These are phyloP conservation scores for Dioszegia aurantiaca DNA, from an alignment of 768 basidiomycete species.

Conservation along the genomic window DNA sequence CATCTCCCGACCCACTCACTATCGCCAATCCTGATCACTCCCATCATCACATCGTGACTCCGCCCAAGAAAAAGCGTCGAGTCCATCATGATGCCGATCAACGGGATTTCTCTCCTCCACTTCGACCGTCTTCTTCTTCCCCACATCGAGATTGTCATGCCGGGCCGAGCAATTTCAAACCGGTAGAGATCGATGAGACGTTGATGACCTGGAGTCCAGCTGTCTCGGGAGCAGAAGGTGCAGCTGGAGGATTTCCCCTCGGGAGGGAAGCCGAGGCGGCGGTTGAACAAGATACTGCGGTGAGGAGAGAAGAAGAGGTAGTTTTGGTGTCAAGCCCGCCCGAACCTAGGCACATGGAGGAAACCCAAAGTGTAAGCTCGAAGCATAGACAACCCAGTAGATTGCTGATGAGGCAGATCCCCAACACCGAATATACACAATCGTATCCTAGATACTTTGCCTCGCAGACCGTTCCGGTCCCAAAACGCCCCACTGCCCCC, in stretches of 20 bases:
- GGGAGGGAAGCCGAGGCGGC: neutral
- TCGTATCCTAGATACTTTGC: slow-evolving; percentile 9
- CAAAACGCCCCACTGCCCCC: neutral
- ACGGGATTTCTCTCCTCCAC: slow-evolving; percentile 24
- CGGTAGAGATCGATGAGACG: slow-evolving; percentile 38
- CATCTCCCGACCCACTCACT: neutral
- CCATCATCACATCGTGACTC: slow-evolving; percentile 28
- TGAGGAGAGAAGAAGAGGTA: neutral
- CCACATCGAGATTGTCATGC: neutral
- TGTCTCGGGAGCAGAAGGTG: neutral
- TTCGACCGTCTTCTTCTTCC: slow-evolving; percentile 20
- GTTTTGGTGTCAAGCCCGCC: neutral
- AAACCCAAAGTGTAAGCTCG: slow-evolving; percentile 9
- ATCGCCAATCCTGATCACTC: neutral
- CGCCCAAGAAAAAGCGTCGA: slow-evolving; percentile 22
- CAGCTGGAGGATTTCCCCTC: neutral
- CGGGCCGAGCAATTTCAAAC: slow-evolving; percentile 15
- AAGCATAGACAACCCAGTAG: neutral
- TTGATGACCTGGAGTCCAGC: slow-evolving; percentile 37
- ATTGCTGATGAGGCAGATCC: slow-evolving; percentile 2
- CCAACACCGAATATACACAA: neutral
- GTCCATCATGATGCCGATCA: slow-evolving; percentile 20
- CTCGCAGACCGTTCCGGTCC: neutral
- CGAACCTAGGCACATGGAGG: neutral
- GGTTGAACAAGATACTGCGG: neutral